A percentile compares a stretch with the other conserved stretches of the same genome.
Evolutionary conservation across 2,329 filamentous ascomycete species (phyloP).

Genomic region (Aureobasidium sp.): DNA sequence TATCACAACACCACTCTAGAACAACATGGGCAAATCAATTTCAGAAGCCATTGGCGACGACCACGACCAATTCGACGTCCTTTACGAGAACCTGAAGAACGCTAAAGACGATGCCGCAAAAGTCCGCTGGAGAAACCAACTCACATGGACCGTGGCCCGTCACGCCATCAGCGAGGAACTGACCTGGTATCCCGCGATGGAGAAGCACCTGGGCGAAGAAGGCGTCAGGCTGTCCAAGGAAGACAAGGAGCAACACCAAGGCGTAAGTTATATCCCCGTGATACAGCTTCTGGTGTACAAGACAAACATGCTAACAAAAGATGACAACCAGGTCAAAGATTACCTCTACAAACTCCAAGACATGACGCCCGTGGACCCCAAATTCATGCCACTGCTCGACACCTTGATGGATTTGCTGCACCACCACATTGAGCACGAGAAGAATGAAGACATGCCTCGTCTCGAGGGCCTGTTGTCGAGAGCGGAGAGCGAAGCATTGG

Average conservation of each 20-base stretch:
- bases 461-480: slow-evolving; percentile 19
- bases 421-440: slow-evolving; percentile 22
- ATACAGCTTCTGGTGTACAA: neutral
- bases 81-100: slow-evolving; percentile 10
- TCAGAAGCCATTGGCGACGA: slow-evolving; percentile 37
- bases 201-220: slow-evolving; percentile 28
- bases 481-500: slow-evolving; percentile 19
- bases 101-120: slow-evolving; percentile 30
- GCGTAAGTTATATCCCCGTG: slow-evolving; percentile 18
- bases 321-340: slow-evolving; percentile 21
- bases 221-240: slow-evolving; percentile 29
- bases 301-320: neutral
- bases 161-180: slow-evolving; percentile 48
- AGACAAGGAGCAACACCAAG: slow-evolving; percentile 31
- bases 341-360: slow-evolving; percentile 20
- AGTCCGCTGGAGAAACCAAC: slow-evolving; percentile 43
- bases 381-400: slow-evolving; percentile 20
- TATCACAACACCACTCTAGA: too few species aligned
- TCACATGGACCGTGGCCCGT: slow-evolving; percentile 48
- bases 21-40: slow-evolving; percentile 20
- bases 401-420: slow-evolving; percentile 19
- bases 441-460: slow-evolving; percentile 21
- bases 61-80: slow-evolving; percentile 36
- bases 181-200: slow-evolving; percentile 32
- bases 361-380: slow-evolving; percentile 18